Base-by-base conservation (phyloP, 1,284 basidiomycete genomes). In the Xanthoconium separans region DNA sequence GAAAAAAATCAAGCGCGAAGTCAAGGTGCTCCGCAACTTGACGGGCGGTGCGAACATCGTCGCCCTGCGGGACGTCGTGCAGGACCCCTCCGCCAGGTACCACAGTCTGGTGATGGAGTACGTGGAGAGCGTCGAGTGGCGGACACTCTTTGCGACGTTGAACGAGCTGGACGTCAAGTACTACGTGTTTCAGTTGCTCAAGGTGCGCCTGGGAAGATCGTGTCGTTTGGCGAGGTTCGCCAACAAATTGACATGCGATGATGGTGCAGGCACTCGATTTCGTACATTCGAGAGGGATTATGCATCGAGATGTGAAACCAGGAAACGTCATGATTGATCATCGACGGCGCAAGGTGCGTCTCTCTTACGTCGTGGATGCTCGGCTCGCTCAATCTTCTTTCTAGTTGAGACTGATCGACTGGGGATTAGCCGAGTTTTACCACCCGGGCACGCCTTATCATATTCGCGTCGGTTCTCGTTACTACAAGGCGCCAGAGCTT, bases 301-400 rank as follows among this genome's bases (percentile, higher is more conserved):
- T 94, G 85, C 93, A 95, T 68, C 81, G 93, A 47, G 93, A 95
- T 64, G 91, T 95, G 56, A 95, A 95, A 71, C 93, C 93, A 1
- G 89, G 89, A 61, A 95, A 95, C 66, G 89, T 95, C 58, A 94
- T 95, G 91, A 92, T 92, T 59, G 90, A 95, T 73, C 86, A 91
- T 66, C 81, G 87, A 61, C 82, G 82, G 63, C 81, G 88, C 59
- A 86, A 88, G 77, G 87, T 89, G 65, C 56, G 77, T 58, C 6
- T 4, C 8, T 6, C 15, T 29, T 44, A 41, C 4, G 8, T 16
- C 40, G 51, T 46, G 39, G 40, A 43, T 18, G 12, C 24, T 50
- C 6, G 45, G 45, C 47, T 45, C 34, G 52, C 44, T n/a, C 40
- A 40, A 16, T 10, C n/a, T 29, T 34, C 42, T 58, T 13, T 59